Base-by-base conservation (phyloP, 768 basidiomycete species). In the Epithele typhae region DNA sequence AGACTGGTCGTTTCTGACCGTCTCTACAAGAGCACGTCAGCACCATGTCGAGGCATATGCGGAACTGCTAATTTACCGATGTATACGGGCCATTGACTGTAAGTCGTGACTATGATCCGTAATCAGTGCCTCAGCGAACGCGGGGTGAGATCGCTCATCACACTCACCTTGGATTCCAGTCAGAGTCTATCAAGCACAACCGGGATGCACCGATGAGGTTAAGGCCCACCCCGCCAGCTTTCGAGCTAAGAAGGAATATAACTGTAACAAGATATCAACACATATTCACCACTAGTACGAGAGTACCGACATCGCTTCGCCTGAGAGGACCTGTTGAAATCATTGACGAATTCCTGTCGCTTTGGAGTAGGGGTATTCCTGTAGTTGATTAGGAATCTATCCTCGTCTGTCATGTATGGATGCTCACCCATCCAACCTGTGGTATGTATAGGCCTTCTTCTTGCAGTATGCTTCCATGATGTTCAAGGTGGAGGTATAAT, bases 41-140 rank as follows among this genome's bases (percentile, higher is more conserved):
- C 18, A 32, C 43, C 19, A 48, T 42, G 17, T 30, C 35, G n/a
- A 33, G 43, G 27, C 14, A 30, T 7, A n/a, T n/a, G n/a, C n/a
- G n/a, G n/a, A n/a, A 14, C 8, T 36, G 35, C 6, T 6, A 36
- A 9, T 69, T 37, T 50, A 91, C 92, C 92, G 78, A 66, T 95
- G 91, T 61, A 94, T 95, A 40, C 95, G 81, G 42, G 93, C 95
- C 95, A 98, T 98, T 2, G 96, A 86, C 65, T 99, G 96, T 15
- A 93, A 65, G 67, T 99, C 96, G 57, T 88, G 88, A 57, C 87
- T 91, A 36, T 30, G 45, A 18, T 17, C 19, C 23, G 45, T 30
- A n/a, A n/a, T 30, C 27, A 14, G 14, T 7, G 14, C 14, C 7
- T 30, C 27, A 30, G 27, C 27, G 14, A 30, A 30, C 27, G 27